phyloP scores from a whole-genome alignment of 2,329 filamentous ascomycete genomes.

The Bipolaris victoriae region DNA sequence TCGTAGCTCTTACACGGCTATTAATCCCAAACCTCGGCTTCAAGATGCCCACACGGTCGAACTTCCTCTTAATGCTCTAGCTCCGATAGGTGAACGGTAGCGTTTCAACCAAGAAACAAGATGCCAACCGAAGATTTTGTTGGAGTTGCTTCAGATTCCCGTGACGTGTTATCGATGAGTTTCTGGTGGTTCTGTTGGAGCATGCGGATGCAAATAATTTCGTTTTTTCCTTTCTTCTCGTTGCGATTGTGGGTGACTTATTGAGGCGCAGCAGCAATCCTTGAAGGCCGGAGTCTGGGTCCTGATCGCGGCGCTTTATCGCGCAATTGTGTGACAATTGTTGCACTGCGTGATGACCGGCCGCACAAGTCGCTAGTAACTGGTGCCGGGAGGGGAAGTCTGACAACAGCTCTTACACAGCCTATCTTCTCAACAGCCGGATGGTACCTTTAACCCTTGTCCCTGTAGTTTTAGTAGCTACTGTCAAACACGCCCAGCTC shows the following conservation, averaged over 20 bases:
- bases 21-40: not conserved
- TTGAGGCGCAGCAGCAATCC: conserved; percentile 3
- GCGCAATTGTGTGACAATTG: not conserved
- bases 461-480: not conserved
- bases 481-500: not conserved
- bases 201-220: not conserved
- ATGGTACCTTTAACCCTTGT: conserved; percentile 1
- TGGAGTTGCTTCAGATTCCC: not conserved
- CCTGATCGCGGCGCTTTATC: not conserved
- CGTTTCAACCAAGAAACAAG: not conserved
- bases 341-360: conserved; percentile 12
- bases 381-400: conserved; percentile 9
- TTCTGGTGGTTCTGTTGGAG: not conserved
- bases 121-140: not conserved
- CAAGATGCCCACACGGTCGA: conserved; percentile 2
- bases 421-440: not conserved
- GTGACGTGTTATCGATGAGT: not conserved
- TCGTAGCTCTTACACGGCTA: conserved; percentile 1
- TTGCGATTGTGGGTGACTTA: not conserved
- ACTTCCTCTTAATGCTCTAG: not conserved
- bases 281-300: not conserved
- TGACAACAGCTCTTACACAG: conserved; percentile 1
- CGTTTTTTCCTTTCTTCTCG: not conserved
- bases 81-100: not conserved
- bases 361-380: conserved; percentile 12